Conservation (phyloP, 306 rosid species). For the Vigna nakashimae region DNA sequence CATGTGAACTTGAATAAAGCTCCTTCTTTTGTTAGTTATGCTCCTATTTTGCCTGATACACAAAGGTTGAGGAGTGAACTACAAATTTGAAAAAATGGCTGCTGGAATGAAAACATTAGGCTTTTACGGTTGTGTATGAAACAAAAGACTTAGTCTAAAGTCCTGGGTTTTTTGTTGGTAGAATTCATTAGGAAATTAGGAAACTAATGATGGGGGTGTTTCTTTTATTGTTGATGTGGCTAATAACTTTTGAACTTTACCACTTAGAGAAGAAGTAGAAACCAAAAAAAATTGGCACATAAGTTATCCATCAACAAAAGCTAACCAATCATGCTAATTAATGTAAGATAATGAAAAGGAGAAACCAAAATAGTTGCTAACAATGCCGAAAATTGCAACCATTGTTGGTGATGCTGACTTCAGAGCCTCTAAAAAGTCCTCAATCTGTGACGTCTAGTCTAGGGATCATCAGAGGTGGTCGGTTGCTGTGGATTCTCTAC, state of each 20-base stretch:
- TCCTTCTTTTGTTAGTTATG: constrained; percentile 29
- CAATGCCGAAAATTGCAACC: constrained; percentile 30
- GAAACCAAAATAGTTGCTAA: constrained; percentile 13
- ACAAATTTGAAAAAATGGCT: constrained; percentile 24
- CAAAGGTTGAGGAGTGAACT: constrained; percentile 1
- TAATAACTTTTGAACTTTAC: constrained; percentile 8
- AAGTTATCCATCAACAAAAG: neutral
- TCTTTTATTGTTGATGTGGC: constrained; percentile 6
- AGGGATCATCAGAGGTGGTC: neutral
- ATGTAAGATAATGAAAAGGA: constrained; percentile 1
- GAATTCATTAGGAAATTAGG: neutral
- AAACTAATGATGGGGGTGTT: neutral
- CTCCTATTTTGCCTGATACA: constrained; percentile 21
- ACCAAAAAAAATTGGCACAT: constrained; percentile 1
- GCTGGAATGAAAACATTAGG: constrained; percentile 7
- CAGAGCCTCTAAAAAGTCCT: neutral
- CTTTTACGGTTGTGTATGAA: constrained; percentile 24
- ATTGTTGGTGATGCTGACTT: constrained; percentile 2
- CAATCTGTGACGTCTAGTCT: constrained; percentile 17
- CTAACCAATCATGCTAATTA: neutral
- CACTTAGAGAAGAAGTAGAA: neutral
- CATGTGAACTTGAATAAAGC: constrained; percentile 6
- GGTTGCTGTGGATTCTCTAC: constrained; percentile 31
- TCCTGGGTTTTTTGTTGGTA: constrained; percentile 2
- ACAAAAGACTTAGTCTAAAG: neutral